Evolutionary conservation across 805 yeast species (phyloP), one percentile per base, ranked within the genome.

Genomic region (Kluyveromyces wickerhamii): DNA sequence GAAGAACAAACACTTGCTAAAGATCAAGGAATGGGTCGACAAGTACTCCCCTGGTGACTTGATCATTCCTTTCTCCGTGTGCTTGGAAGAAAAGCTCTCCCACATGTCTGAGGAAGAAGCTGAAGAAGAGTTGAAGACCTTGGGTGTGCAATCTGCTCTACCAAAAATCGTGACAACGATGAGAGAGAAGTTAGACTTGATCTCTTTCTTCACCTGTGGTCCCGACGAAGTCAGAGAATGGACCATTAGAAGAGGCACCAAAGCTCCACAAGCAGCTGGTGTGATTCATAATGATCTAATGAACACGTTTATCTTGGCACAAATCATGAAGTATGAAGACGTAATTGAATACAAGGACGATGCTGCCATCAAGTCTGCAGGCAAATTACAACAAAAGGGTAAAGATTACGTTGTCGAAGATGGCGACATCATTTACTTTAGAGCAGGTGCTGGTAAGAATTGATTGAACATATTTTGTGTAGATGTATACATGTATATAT

Each of bases 181-280:
- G 96, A 81, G 96, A 69, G 67, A 74, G 46, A 79, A 85, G 42
- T 71, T 88, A 41, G 81, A 82, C 47, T 77, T 92, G 60, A 87
- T 88, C 47, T 86, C 96, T 35, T 92, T 80, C 71, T 92, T 86
- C 74, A 92, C 98, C 22, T 80, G 92, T 57, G 98, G 98, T 49
- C 82, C 94, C 27, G 85, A 84, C 43, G 98, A 92, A 67, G 95
- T 88, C 33, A 81, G 96, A 62, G 96, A 94, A 64, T 92, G 98
- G 98, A 92, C 98, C 22, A 77, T 92, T 44, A 77, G 97, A 65
- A 68, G 71, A 48, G 94, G 94, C 49, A 82, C 89, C 30, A 79
- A 84, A 50, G 96, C 96, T 35, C 98, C 98, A n/a, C 87, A 83
- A 55, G 97, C 98, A 29, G 98, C 98, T 15, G 97, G 96, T 59